Evolutionary conservation across 805 yeast species (phyloP).

Genomic region (Pichia eremophila): DNA sequence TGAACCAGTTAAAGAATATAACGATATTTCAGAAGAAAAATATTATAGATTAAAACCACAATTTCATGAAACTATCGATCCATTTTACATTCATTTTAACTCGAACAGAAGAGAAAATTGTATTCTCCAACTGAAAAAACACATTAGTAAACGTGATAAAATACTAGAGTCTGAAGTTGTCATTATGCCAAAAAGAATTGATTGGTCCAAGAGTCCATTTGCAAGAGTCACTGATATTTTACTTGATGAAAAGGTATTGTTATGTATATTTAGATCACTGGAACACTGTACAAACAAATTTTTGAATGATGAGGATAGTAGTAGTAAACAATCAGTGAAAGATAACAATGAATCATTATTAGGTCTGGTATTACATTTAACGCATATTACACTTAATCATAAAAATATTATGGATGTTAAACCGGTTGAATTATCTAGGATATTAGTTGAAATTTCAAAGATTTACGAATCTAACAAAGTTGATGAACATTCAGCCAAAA

Average conservation of each 20-base stretch:
- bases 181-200: constrained; percentile 43
- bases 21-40: constrained; percentile 22
- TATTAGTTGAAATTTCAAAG: constrained; percentile 1
- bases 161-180: constrained; percentile 37
- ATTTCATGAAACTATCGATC: constrained; percentile 51
- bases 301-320: constrained; percentile 15
- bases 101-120: constrained; percentile 81
- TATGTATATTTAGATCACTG: constrained; percentile 43
- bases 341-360: constrained; percentile 40
- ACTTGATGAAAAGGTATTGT: constrained; percentile 41
- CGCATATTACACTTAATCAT: constrained; percentile 43
- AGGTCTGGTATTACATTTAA: constrained; percentile 52
- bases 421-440: constrained; percentile 1
- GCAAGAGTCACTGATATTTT: constrained; percentile 41
- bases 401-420: constrained; percentile 5
- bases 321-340: constrained; percentile 1
- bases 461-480: constrained; percentile 3
- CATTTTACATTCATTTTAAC: constrained; percentile 71
- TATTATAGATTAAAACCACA: constrained; percentile 58
- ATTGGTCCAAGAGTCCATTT: constrained; percentile 32
- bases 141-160: constrained; percentile 27
- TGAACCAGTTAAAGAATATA: constrained; percentile 44
- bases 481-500: constrained; percentile 2
- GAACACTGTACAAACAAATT: constrained; percentile 23
- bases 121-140: constrained; percentile 48